Conservation (phyloP, 2,329 filamentous ascomycete genomes). For the Neophaeococcomyces aloes region DNA sequence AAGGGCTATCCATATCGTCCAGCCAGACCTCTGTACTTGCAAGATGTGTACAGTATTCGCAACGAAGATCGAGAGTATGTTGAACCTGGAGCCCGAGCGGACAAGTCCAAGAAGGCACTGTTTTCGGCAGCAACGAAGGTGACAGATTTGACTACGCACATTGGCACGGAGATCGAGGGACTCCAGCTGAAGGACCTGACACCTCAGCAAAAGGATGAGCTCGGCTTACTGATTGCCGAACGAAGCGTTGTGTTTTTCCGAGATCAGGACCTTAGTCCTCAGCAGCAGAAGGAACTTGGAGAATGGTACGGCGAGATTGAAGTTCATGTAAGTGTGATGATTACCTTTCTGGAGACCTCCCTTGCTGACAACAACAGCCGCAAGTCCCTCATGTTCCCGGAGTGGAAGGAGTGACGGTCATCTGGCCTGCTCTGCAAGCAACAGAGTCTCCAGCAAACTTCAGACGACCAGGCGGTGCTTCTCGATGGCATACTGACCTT, state of each 20-base stretch:
- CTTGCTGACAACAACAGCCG: slow-evolving; percentile 51
- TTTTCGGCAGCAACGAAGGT: slow-evolving; percentile 33
- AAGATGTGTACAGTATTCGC: slow-evolving; percentile 59
- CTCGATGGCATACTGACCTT: slow-evolving; percentile 48
- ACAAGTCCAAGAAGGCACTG: slow-evolving; percentile 35
- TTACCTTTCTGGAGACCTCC: slow-evolving; percentile 43
- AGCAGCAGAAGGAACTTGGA: slow-evolving; percentile 25
- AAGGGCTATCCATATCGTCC: slow-evolving; percentile 63
- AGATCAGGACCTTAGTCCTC: slow-evolving; percentile 37
- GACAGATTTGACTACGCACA: slow-evolving; percentile 38
- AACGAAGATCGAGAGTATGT: slow-evolving; percentile 45
- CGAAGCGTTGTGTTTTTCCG: slow-evolving; percentile 43
- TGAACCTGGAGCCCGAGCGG: slow-evolving; percentile 55
- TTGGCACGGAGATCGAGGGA: slow-evolving; percentile 34
- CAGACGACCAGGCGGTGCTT: slow-evolving; percentile 45
- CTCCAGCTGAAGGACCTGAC: slow-evolving; percentile 44
- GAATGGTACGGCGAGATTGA: slow-evolving; percentile 33
- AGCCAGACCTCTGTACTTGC: slow-evolving; percentile 54
- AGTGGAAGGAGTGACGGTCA: slow-evolving; percentile 43
- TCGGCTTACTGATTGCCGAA: slow-evolving; percentile 43
- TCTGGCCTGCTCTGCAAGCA: slow-evolving; percentile 41
- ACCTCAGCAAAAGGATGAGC: slow-evolving; percentile 53
- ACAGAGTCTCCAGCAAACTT: slow-evolving; percentile 54
- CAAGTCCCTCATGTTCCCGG: slow-evolving; percentile 46
- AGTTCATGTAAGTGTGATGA: slow-evolving; percentile 39